These are phyloP conservation scores for Fusarium hostae DNA, from an alignment of 2,329 filamentous ascomycete species.

Conservation along the genomic window DNA sequence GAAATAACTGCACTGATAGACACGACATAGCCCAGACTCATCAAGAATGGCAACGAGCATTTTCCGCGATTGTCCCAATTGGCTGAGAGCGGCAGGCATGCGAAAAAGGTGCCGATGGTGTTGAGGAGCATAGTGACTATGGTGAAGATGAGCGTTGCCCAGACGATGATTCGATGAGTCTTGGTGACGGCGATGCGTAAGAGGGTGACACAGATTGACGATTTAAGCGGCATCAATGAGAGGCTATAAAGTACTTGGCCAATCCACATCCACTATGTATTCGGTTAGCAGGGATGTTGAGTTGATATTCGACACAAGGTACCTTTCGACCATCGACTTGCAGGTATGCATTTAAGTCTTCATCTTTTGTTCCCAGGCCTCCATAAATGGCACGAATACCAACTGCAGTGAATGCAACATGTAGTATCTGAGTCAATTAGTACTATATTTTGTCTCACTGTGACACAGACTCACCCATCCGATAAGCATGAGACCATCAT, in stretches of 20 bases:
- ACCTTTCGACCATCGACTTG: conserved; percentile 23
- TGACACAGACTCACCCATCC: conserved; percentile 19
- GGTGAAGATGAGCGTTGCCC: conserved; percentile 9
- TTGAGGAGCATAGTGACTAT: neutral
- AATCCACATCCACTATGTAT: conserved; percentile 15
- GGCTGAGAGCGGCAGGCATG: conserved; percentile 8
- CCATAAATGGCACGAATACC: neutral
- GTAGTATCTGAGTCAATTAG: neutral
- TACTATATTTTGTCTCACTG: neutral
- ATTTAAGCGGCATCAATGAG: conserved; percentile 27
- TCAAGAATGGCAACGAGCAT: conserved; percentile 1
- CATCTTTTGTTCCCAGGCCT: conserved; percentile 22
- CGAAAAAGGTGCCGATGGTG: neutral
- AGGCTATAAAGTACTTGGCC: conserved; percentile 13
- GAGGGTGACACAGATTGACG: conserved; percentile 27
- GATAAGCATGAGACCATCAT: conserved; percentile 29
- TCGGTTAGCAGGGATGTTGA: neutral
- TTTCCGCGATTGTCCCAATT: neutral
- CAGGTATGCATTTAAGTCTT: conserved; percentile 1
- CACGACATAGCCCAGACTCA: conserved; percentile 11
- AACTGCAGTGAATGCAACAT: neutral
- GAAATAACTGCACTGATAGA: conserved; percentile 5
- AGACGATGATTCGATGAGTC: conserved; percentile 23
- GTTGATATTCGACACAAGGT: neutral
- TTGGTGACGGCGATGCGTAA: conserved; percentile 27